Conservation (phyloP, 1,284 basidiomycete species). For the Entoloma clypeatum region DNA sequence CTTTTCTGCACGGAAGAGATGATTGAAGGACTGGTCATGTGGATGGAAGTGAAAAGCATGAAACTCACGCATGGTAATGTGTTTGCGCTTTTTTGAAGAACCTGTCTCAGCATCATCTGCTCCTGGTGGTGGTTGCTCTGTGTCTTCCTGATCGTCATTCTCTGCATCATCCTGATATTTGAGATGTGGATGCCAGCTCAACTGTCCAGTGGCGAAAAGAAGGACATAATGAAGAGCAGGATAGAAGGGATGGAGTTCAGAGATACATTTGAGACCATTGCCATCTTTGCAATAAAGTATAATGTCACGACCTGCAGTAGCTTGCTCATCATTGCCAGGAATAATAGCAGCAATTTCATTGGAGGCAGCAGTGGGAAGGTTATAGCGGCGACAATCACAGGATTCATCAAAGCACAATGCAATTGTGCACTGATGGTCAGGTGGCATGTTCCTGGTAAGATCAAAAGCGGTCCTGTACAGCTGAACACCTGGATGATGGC, state of each 20-base stretch:
- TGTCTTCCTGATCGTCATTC: no score
- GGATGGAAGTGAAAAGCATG: no score
- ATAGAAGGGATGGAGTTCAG: constrained; percentile 30
- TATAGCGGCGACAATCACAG: constrained; percentile 19
- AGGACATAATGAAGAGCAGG: constrained; percentile 34
- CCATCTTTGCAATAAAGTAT: constrained; percentile 21
- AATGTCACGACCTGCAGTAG: constrained; percentile 23
- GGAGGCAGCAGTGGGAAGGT: constrained; percentile 24
- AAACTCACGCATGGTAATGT: no score
- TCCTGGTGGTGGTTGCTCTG: no score
- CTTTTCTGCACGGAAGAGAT: constrained; percentile 28
- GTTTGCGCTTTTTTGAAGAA: no score
- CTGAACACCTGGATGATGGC: constrained; percentile 23
- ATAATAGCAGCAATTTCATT: constrained; percentile 31
- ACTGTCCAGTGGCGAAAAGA: constrained; percentile 33
- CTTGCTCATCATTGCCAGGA: constrained; percentile 22
- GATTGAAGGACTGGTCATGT: background rate
- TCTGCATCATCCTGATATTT: background rate
- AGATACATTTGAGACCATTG: constrained; percentile 24
- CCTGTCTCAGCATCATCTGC: no score
- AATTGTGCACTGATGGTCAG: constrained; percentile 20
- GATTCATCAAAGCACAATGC: constrained; percentile 17
- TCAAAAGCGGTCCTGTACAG: constrained; percentile 26
- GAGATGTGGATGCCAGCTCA: constrained; percentile 32
- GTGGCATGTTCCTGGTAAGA: constrained; percentile 21